Conservation (phyloP, 371 early-diverging fungal genomes). For the Blakeslea trispora region DNA sequence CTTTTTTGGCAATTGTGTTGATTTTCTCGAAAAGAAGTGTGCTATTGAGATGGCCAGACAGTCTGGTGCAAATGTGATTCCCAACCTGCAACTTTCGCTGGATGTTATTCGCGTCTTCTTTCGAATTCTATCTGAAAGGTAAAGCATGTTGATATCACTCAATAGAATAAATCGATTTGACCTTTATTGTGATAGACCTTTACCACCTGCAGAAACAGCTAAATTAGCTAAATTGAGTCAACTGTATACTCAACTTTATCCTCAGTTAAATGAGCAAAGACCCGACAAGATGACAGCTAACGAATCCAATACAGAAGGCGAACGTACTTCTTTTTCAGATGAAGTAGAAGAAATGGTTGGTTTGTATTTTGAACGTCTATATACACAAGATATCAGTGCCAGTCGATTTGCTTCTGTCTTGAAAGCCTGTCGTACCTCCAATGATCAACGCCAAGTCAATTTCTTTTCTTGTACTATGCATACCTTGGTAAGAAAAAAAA, state of each 20-base stretch:
- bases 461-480: constrained; percentile 82
- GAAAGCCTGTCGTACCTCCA: constrained; percentile 70
- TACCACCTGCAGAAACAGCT: constrained; percentile 36
- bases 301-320: constrained; percentile 19
- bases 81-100: constrained; percentile 60
- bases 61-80: constrained; percentile 32
- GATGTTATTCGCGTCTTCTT: constrained; percentile 75
- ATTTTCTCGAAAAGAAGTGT: constrained; percentile 76
- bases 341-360: constrained; percentile 83
- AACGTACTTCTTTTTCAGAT: constrained; percentile 19
- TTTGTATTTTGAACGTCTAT: constrained; percentile 74
- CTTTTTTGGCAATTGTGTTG: constrained; percentile 74
- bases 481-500: constrained; percentile 54
- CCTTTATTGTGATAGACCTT: constrained; percentile 26
- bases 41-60: constrained; percentile 49
- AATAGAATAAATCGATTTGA: too few relatives aligned
- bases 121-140: constrained; percentile 64
- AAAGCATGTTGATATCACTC: too few relatives aligned
- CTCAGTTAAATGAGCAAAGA: constrained; percentile 26
- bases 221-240: constrained; percentile 37
- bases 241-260: constrained; percentile 38
- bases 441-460: constrained; percentile 67
- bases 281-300: constrained; percentile 1
- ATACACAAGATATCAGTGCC: constrained; percentile 71
- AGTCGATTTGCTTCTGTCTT: constrained; percentile 73